Conservation (phyloP, 2,329 filamentous ascomycete genomes). For the Phialocephala sp. region DNA sequence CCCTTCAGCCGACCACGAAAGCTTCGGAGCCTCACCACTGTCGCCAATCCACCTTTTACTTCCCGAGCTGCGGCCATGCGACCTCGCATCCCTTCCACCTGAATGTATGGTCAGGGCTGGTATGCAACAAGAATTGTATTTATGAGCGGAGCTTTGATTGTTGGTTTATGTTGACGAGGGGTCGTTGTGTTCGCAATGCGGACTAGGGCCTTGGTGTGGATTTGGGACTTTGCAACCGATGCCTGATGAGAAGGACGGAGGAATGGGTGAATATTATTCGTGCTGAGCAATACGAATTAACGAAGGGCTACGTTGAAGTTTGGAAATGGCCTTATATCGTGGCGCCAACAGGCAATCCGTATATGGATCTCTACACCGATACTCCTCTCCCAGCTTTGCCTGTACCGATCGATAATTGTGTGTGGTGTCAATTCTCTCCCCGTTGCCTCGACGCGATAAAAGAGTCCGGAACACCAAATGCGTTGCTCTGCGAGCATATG, state of each 20-base stretch:
- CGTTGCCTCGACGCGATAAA: background rate
- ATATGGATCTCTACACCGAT: conserved; percentile 14
- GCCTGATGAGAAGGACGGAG: conserved; percentile 5
- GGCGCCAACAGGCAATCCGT: background rate
- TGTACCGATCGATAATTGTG: conserved; percentile 11
- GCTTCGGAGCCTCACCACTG: conserved; percentile 7
- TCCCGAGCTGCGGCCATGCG: conserved; percentile 9
- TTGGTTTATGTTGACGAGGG: conserved; percentile 15
- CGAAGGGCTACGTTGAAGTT: conserved; percentile 3
- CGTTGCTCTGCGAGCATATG: conserved; percentile 15
- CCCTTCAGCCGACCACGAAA: background rate
- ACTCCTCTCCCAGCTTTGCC: background rate
- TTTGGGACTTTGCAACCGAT: conserved; percentile 4
- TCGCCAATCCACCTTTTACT: conserved; percentile 16
- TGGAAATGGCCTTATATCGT: conserved; percentile 8
- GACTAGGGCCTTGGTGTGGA: background rate
- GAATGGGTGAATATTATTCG: conserved; percentile 12
- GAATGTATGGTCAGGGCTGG: background rate
- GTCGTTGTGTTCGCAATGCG: conserved; percentile 12
- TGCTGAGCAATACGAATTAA: conserved; percentile 1
- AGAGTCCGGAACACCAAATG: background rate
- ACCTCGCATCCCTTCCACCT: conserved; percentile 11
- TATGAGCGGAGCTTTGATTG: conserved; percentile 6
- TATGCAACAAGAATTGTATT: conserved; percentile 9
- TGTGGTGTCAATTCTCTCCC: conserved; percentile 14